Evolutionary conservation across 345 rosid species (phyloP), one percentile per base, ranked within the genome.

Genomic region (Dipteronia dyeriana): DNA sequence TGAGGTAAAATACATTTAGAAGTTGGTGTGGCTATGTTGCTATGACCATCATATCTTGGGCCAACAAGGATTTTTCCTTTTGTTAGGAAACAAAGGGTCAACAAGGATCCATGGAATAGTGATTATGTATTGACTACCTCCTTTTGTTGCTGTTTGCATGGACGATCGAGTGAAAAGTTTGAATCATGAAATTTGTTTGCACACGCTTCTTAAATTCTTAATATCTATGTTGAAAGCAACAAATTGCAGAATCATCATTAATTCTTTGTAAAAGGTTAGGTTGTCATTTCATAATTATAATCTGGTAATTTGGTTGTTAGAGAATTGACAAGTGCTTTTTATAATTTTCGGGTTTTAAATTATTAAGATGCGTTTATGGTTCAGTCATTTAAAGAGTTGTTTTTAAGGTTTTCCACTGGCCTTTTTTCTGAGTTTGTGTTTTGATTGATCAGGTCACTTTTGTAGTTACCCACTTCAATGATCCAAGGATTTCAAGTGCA

Each of bases 381-480:
- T 29, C 54, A 12, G 4, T 31, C 22, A 17, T 23, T 61, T 60
- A 38, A 43, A 61, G 19, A 25, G 25, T 72, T 19, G 66, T 10
- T 20, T 66, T 61, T 26, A 45, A 16, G 49, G n/a, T 71, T 25
- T 59, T 60, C 29, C 2, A 3, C 19, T 4, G 47, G 57, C 29
- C 20, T n/a, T 71, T 53, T 20, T 41, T 31, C 39, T 41, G 76
- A 65, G 69, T 49, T 41, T 82, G 71, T n/a, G 56, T 41, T 63
- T 68, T 79, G 84, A 75, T 81, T 79, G 53, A 66, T 74, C 86
- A 94, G 99, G 90, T 96, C 75, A 91, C 99, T 79, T 96, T 96
- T 74, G 87, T 92, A 2, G 98, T 91, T 73, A 86, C 87, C 39
- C 97, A 96, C 86, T 96, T 96, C 91, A 92, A 90, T 25, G 97